Conservation (phyloP, 1,284 basidiomycete genomes). For the Leccinum huronense region DNA sequence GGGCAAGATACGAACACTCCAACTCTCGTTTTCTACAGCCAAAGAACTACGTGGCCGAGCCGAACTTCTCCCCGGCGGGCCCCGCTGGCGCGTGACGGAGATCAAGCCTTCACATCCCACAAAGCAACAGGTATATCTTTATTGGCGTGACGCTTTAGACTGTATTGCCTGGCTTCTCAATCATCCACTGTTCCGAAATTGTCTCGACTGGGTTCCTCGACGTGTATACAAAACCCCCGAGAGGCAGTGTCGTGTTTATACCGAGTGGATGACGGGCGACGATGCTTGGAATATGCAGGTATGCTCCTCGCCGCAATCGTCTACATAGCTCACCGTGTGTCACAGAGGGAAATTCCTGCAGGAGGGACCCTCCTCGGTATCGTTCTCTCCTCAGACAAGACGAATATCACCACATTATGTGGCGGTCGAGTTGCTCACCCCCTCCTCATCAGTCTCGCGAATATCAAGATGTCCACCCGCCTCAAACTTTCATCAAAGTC, state of each 20-base stretch:
- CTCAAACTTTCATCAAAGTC: not conserved
- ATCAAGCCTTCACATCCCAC: too few relatives aligned
- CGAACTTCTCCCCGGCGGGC: not conserved
- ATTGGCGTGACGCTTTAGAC: too few relatives aligned
- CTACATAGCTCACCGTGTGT: too few relatives aligned
- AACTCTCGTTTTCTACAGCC: not conserved
- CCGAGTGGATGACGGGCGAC: not conserved
- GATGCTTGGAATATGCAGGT: too few relatives aligned
- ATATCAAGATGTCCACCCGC: not conserved
- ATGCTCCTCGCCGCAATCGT: too few relatives aligned
- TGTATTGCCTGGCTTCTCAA: too few relatives aligned
- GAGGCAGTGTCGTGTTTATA: not conserved
- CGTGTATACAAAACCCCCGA: not conserved
- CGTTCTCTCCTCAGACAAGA: not conserved
- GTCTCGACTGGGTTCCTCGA: not conserved
- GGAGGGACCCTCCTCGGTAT: too few relatives aligned
- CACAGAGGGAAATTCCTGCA: too few relatives aligned
- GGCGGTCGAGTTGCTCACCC: not conserved
- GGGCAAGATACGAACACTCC: too few relatives aligned
- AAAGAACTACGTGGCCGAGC: not conserved
- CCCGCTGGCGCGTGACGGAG: not conserved
- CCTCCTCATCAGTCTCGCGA: not conserved
- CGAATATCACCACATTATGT: not conserved
- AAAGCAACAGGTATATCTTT: too few relatives aligned
- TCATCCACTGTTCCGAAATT: too few relatives aligned